A percentile compares a stretch with the other conserved stretches of the same genome.
phyloP scores from a whole-genome alignment of 2,329 filamentous ascomycete species.

The Gliomastix tumulicola region DNA sequence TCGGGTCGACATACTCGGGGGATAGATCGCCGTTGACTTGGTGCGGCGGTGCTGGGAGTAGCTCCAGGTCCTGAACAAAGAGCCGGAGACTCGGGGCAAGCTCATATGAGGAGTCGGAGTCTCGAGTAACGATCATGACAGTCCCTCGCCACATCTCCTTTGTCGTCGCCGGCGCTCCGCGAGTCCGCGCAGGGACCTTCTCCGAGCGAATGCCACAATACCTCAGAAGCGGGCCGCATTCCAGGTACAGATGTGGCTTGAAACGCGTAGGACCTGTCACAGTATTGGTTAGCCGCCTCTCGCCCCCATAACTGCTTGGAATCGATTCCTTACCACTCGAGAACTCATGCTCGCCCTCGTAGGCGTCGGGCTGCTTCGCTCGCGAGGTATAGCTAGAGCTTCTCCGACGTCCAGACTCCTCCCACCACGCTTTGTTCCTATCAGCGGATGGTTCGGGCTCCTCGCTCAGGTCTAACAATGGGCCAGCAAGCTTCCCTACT shows the following conservation, averaged over 20 bases:
- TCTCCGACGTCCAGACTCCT: conserved; percentile 44
- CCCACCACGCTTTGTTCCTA: conserved; percentile 69
- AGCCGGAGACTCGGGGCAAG: conserved; percentile 72
- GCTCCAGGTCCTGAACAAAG: conserved; percentile 79
- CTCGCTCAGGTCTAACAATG: conserved; percentile 52
- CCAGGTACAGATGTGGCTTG: conserved; percentile 75
- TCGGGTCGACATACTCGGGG: conserved; percentile 80
- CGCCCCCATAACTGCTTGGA: no score
- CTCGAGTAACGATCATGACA: conserved; percentile 90
- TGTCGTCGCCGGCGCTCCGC: conserved; percentile 31
- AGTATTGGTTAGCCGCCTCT: no score
- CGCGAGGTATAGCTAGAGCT: conserved; percentile 37
- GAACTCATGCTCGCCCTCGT: conserved; percentile 63
- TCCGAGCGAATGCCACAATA: conserved; percentile 79
- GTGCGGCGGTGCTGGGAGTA: conserved; percentile 70
- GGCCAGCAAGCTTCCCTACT: conserved; percentile 51
- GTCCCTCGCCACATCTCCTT: conserved; percentile 87
- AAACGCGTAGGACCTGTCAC: conserved; percentile 61
- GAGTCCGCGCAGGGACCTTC: conserved; percentile 26
- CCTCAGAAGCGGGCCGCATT: conserved; percentile 83
- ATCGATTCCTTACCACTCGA: conserved; percentile 37
- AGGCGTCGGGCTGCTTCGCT: conserved; percentile 53
- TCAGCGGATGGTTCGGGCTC: conserved; percentile 28
- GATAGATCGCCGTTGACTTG: conserved; percentile 61
- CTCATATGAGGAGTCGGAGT: conserved; percentile 75